These are phyloP conservation scores for Sporobolomyces roseus DNA, from an alignment of 768 basidiomycete genomes.

Conservation along the genomic window DNA sequence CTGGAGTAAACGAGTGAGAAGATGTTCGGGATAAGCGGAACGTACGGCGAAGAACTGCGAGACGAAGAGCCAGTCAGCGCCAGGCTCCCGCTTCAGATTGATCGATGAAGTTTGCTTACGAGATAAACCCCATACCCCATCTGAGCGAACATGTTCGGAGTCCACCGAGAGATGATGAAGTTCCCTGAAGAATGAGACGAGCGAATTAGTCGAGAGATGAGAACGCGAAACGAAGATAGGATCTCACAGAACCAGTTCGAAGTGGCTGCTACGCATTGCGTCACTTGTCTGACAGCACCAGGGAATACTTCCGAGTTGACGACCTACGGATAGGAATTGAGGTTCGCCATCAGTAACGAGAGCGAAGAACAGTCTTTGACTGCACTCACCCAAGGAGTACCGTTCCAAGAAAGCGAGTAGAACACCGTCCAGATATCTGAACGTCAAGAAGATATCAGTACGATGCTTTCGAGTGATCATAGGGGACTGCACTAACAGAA, in stretches of 20 bases:
- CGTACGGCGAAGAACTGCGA: neutral
- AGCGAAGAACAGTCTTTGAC: constrained; percentile 41
- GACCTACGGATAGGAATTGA: neutral
- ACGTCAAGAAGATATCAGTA: neutral
- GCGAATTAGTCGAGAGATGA: constrained; percentile 14
- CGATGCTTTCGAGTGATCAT: neutral
- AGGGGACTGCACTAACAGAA: constrained; percentile 22
- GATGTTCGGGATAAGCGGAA: neutral
- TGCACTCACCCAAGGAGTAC: constrained; percentile 54
- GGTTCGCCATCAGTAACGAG: neutral
- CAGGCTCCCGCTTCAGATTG: no score
- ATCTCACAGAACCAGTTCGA: constrained; percentile 39
- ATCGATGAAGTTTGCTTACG: neutral
- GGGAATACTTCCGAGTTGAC: constrained; percentile 47
- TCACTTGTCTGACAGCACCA: constrained; percentile 42
- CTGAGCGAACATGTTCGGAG: constrained; percentile 45
- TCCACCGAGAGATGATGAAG: constrained; percentile 45
- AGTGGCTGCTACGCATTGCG: constrained; percentile 43
- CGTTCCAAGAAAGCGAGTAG: constrained; percentile 54
- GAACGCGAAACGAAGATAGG: constrained; percentile 37
- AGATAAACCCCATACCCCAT: constrained; percentile 41
- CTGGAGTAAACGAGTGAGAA: neutral
- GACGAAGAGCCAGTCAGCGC: neutral
- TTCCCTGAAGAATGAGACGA: constrained; percentile 23
- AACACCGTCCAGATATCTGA: constrained; percentile 48